Percentiles rank a stretch among this genome's conserved stretches.
Conservation (phyloP, 2,329 filamentous ascomycete genomes). For the Escovopsis sp. region DNA sequence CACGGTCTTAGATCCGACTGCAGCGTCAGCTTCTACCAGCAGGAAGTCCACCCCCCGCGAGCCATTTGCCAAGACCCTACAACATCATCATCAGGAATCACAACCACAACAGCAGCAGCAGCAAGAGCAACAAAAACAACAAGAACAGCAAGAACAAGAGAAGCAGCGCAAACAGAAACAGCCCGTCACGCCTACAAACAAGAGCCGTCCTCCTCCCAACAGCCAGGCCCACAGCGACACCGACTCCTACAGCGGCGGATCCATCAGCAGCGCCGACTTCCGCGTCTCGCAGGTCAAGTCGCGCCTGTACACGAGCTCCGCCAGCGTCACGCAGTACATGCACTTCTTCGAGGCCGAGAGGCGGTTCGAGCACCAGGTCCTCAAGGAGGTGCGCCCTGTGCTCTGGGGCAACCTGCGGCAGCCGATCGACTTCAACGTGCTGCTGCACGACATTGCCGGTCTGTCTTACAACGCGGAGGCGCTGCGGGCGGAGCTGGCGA, state of each 20-base stretch:
- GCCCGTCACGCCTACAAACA: too few relatives aligned
- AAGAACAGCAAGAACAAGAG: too few relatives aligned
- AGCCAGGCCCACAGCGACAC: slow-evolving; percentile 16
- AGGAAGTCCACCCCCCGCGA: slow-evolving; percentile 10
- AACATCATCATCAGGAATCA: background rate
- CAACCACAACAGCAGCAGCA: too few relatives aligned
- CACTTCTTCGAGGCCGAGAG: slow-evolving; percentile 28
- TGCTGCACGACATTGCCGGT: slow-evolving; percentile 29
- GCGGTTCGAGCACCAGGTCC: slow-evolving; percentile 38
- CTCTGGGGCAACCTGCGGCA: slow-evolving; percentile 35
- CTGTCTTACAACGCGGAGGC: slow-evolving; percentile 28
- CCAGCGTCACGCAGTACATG: slow-evolving; percentile 39
- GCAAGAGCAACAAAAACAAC: too few relatives aligned
- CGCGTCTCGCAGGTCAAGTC: slow-evolving; percentile 38
- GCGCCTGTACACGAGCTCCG: slow-evolving; percentile 27
- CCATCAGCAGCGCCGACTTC: slow-evolving; percentile 32
- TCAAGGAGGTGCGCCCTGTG: slow-evolving; percentile 27
- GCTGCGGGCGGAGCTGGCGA: slow-evolving; percentile 26
- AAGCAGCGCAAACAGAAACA: too few relatives aligned
- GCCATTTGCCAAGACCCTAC: too few relatives aligned
- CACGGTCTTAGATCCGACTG: too few relatives aligned
- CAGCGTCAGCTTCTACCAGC: too few relatives aligned
- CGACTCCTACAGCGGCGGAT: slow-evolving; percentile 33
- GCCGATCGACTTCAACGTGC: slow-evolving; percentile 34
- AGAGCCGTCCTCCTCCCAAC: too few relatives aligned